These are phyloP conservation scores for Penicillium sp. DNA, from an alignment of 2,329 filamentous ascomycete genomes.

Conservation along the genomic window DNA sequence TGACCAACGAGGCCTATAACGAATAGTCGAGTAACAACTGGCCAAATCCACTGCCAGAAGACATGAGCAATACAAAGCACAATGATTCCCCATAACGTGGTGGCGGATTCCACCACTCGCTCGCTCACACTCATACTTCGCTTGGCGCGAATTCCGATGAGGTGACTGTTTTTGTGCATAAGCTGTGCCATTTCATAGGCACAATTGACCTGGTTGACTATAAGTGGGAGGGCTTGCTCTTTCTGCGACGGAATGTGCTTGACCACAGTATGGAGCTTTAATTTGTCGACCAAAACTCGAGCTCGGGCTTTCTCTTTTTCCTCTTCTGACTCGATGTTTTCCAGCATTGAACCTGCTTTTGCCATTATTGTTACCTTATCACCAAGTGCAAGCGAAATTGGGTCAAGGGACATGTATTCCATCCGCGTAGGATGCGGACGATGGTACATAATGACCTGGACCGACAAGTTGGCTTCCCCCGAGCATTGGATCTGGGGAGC, in stretches of 20 bases:
- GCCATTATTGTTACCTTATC: conserved; percentile 62
- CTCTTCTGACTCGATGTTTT: conserved; percentile 72
- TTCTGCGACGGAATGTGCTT: conserved; percentile 77
- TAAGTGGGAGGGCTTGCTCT: conserved; percentile 76
- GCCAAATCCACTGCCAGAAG: conserved; percentile 76
- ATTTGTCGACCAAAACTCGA: conserved; percentile 76
- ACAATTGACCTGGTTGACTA: conserved; percentile 95
- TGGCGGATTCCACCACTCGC: conserved; percentile 89
- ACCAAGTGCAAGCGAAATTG: conserved; percentile 83
- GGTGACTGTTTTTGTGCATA: conserved; percentile 85
- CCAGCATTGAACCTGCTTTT: conserved; percentile 42
- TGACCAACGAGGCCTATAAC: conserved; percentile 79
- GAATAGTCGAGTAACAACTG: conserved; percentile 72
- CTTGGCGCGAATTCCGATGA: conserved; percentile 78
- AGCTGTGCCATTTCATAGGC: conserved; percentile 85
- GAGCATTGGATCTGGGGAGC: conserved; percentile 76
- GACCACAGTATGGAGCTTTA: conserved; percentile 84
- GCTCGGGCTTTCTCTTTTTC: conserved; percentile 69
- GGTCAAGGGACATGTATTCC: conserved; percentile 93
- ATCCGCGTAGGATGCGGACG: conserved; percentile 82
- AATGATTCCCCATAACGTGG: conserved; percentile 78
- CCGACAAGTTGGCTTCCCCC: conserved; percentile 66
- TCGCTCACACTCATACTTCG: conserved; percentile 91
- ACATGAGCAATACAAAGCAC: conserved; percentile 71
- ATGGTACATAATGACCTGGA: conserved; percentile 89